Conservation (phyloP, 768 basidiomycete genomes). For the Amyloporia xantha region DNA sequence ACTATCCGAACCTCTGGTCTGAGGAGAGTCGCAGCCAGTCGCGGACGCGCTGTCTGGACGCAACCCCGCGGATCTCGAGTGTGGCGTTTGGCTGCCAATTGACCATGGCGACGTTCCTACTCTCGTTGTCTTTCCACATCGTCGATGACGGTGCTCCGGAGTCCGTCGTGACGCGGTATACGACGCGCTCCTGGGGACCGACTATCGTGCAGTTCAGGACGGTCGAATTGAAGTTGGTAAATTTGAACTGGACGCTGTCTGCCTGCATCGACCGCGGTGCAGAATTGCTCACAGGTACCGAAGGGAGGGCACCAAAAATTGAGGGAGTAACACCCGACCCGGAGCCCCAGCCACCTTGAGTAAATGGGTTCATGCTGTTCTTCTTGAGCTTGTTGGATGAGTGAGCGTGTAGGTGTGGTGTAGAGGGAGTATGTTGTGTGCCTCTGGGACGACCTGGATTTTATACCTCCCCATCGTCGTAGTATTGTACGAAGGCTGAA, state of each 20-base stretch:
- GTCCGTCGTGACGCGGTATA: conserved; percentile 47
- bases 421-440: neutral
- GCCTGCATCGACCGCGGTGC: conserved; percentile 19
- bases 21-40: conserved; percentile 49
- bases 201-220: conserved; percentile 51
- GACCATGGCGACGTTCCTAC: conserved; percentile 44
- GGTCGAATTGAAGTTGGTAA: conserved; percentile 44
- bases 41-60: conserved; percentile 41
- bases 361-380: conserved; percentile 24
- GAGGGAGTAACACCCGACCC: conserved; percentile 35
- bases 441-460: neutral
- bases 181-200: conserved; percentile 41
- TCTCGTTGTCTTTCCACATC: conserved; percentile 42
- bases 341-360: conserved; percentile 18
- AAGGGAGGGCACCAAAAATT: conserved; percentile 59
- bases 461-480: no score
- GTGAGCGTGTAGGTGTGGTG: conserved; percentile 1
- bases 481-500: no score
- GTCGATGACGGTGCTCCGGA: conserved; percentile 45
- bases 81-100: conserved; percentile 47
- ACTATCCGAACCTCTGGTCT: conserved; percentile 34
- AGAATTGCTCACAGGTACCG: conserved; percentile 25
- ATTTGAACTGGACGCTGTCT: conserved; percentile 36
- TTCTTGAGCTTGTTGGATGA: neutral
- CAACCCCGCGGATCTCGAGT: conserved; percentile 47